A percentile compares a stretch with the other conserved stretches of the same genome.
These are phyloP conservation scores for Alternaria dauci DNA, from an alignment of 2,329 filamentous ascomycete genomes.

Conservation along the genomic window DNA sequence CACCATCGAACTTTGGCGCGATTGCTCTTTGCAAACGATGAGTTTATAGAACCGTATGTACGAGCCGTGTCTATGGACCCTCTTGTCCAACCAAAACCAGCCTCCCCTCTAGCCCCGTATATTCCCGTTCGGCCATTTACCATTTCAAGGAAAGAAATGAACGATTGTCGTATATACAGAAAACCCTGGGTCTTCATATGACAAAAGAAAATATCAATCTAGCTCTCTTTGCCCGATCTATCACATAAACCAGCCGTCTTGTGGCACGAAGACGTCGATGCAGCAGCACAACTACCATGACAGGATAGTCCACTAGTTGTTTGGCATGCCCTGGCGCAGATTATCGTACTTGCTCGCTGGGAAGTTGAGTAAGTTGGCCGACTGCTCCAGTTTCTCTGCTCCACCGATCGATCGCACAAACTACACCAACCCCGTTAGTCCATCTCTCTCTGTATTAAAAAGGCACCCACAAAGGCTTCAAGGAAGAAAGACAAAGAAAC, in stretches of 20 bases:
- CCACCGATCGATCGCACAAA: slow-evolving; percentile 67
- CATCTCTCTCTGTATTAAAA: not conserved
- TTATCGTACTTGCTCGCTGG: slow-evolving; percentile 77
- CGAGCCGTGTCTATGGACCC: not conserved
- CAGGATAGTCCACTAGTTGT: slow-evolving; percentile 15
- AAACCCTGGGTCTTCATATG: not conserved
- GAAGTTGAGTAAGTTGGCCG: slow-evolving; percentile 68
- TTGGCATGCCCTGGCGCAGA: slow-evolving; percentile 50
- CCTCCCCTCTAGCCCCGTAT: not conserved
- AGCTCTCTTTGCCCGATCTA: not conserved
- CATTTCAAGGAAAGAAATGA: not conserved
- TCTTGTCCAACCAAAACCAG: not conserved
- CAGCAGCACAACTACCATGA: not conserved
- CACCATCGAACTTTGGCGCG: not conserved
- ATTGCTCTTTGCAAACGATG: not conserved
- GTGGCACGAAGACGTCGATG: not conserved
- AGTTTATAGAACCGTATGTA: not conserved
- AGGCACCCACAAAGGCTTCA: not conserved
- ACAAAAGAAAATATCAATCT: not conserved
- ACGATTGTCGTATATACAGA: slow-evolving; percentile 2
- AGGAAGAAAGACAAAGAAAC: not conserved
- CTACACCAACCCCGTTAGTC: slow-evolving; percentile 24
- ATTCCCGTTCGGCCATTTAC: not conserved
- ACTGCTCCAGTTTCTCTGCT: slow-evolving; percentile 58
- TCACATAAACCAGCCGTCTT: not conserved